Evolutionary conservation across 208 protist species (phyloP), one percentile per base, ranked within the genome.

Genomic region (Balamuthia mandrillaris): DNA sequence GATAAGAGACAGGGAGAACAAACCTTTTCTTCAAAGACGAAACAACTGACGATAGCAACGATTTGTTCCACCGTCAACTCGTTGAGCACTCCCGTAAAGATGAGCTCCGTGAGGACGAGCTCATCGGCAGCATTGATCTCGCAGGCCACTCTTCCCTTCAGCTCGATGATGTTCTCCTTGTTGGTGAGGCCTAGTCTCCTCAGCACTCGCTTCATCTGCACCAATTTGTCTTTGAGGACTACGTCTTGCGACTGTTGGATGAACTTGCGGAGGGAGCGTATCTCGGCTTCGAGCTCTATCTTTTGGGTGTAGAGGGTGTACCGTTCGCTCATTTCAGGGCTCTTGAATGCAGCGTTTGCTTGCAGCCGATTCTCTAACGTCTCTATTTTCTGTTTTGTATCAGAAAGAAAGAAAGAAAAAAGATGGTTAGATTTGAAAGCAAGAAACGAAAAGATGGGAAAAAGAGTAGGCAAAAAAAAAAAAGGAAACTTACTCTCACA

Each of bases 71-170:
- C 82, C 9, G 27, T 86, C 18, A 96, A 85, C 45, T 98, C 96
- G 89, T 98, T 98, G 84, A 99, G 96, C 31, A 98, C 89, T 81
- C 97, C 97, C 49, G 95, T 96, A 88, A 99, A 99, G 18, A 99
- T 94, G 14, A 99, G 88, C 84, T 99, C 98, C 0, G 97, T 98
- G 31, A 99, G 91, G 1, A 99, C 92, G 56, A 99, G 95, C 88
- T 99, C 98, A 81, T 99, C 97, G 5, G 94, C 97, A 0, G 98
- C 95, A 33, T 94, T 99, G 51, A 99, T 98, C 88, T 99, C 97
- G 75, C 96, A 98, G 29, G 98, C 98, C 31, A 99, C 96, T 39
- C 96, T 63, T 14, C 89, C 98, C 90, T 99, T 99, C 12, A 96
- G 85, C 14, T 96, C 90, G 54, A 99, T 97, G 9, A 99, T 97